These are phyloP conservation scores for Diplocarpon mali DNA, from an alignment of 2,329 filamentous ascomycete genomes.

Conservation along the genomic window DNA sequence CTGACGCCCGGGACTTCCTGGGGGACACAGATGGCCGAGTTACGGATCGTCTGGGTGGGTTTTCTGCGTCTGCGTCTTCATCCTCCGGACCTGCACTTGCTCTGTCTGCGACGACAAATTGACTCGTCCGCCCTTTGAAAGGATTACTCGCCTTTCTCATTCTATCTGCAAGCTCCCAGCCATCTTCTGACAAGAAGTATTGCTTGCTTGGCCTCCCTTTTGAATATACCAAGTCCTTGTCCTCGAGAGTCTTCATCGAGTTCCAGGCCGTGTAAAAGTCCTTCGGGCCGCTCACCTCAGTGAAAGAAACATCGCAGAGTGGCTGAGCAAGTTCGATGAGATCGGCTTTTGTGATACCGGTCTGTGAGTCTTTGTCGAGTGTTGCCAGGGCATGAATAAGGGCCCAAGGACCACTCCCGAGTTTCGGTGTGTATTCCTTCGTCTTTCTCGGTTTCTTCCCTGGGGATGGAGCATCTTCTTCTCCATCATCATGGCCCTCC, in stretches of 20 bases:
- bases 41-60: slow-evolving; percentile 4
- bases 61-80: slow-evolving; percentile 6
- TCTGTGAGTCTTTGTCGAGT: slow-evolving; percentile 40
- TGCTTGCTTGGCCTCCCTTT: slow-evolving; percentile 55
- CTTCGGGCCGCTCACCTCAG: slow-evolving; percentile 51
- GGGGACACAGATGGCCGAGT: not conserved
- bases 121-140: slow-evolving; percentile 10
- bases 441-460: slow-evolving; percentile 47
- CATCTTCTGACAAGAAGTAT: slow-evolving; percentile 65
- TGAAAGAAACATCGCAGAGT: slow-evolving; percentile 64
- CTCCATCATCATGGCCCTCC: slow-evolving; percentile 4
- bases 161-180: slow-evolving; percentile 60
- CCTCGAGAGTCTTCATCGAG: slow-evolving; percentile 65
- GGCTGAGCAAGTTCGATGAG: slow-evolving; percentile 60
- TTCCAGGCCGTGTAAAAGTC: slow-evolving; percentile 74
- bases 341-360: slow-evolving; percentile 55
- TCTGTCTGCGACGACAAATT: slow-evolving; percentile 5
- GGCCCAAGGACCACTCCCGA: slow-evolving; percentile 66
- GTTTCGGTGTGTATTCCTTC: slow-evolving; percentile 59
- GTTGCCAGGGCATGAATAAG: slow-evolving; percentile 56
- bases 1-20: slow-evolving; percentile 1
- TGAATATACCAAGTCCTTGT: slow-evolving; percentile 65
- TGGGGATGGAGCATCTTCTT: slow-evolving; percentile 9
- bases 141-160: slow-evolving; percentile 40
- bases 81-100: not conserved